These are phyloP conservation scores for Coniosporium apollinis DNA, from an alignment of 495 filamentous ascomycete genomes.

Conservation along the genomic window DNA sequence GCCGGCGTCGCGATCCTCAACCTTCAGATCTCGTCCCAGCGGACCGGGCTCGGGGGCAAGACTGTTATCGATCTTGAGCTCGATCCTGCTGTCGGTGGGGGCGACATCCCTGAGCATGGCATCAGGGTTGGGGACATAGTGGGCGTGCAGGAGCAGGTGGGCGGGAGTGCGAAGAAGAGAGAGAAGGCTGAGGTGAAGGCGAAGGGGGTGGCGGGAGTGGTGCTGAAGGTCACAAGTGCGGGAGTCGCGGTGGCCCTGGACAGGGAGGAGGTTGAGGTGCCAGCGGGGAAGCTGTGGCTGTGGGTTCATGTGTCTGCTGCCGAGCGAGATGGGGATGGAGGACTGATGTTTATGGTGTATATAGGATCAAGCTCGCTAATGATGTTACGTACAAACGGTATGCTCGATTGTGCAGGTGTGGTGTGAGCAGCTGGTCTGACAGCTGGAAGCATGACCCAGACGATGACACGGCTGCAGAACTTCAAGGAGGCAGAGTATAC, in stretches of 20 bases:
- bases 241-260: constrained; percentile 53
- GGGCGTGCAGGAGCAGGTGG: constrained; percentile 55
- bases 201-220: constrained; percentile 64
- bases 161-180: constrained; percentile 53
- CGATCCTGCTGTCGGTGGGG: constrained; percentile 46
- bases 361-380: constrained; percentile 78
- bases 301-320: constrained; percentile 19
- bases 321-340: constrained; percentile 5
- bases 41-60: constrained; percentile 83
- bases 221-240: constrained; percentile 46
- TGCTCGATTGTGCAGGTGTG: not conserved
- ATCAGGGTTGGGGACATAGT: constrained; percentile 81
- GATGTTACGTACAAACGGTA: constrained; percentile 82
- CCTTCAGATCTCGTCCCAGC: constrained; percentile 53
- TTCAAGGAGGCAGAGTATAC: constrained; percentile 54
- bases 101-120: constrained; percentile 59
- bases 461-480: constrained; percentile 64
- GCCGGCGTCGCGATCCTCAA: constrained; percentile 81
- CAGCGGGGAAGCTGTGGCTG: constrained; percentile 47
- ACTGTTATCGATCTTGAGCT: constrained; percentile 66
- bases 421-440: not conserved
- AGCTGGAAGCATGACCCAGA: constrained; percentile 59
- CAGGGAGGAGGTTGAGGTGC: constrained; percentile 42
- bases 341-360: constrained; percentile 10
- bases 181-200: constrained; percentile 45